Base-by-base conservation (phyloP, 768 basidiomycete genomes). In the Kwoniella botswanensis region DNA sequence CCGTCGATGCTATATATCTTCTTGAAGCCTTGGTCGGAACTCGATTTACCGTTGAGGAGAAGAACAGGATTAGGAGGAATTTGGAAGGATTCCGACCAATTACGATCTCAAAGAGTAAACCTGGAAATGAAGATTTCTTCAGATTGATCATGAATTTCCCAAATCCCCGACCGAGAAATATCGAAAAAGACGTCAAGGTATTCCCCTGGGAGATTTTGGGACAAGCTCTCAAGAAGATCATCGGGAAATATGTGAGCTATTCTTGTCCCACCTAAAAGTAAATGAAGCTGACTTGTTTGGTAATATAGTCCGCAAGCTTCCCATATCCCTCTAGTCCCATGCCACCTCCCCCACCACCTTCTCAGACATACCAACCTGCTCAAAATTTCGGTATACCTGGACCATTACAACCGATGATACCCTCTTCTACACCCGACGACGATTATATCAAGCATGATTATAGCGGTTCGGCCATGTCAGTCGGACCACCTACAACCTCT, bases 91-190 rank as follows among this genome's bases (percentile, higher is more conserved):
- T 97, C 79, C 88, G 90, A 63, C 96, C 96, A 1, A 91, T 89
- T 65, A 97, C 95, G 0, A 90, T 98, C 3, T 91, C 92, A 35
- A 99, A 97, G 85, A 88, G 89, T 81, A 91, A 92, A 75, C 85
- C 88, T 0, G 91, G 90, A 12, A 90, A 88, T 68, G 92, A 92
- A 76, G 86, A 88, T n/a, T 93, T 98, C 83, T 99, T 98, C 87
- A 90, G 92, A 85, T 88, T 90, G 75, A 94, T 99, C 85, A 98
- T 99, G 96, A 90, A 92, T 63, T 96, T 97, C 80, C 93, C 94
- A 0, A 89, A 89, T 56, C 96, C 96, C 9, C 94, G 93, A 82
- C 96, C 96, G 3, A 87, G 96, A 66, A 95, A 94, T 81, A 99
- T 98, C 72, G 96, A 98, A 80, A 98, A 98, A 86, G 94, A 98